Percentiles rank a stretch among this genome's conserved stretches.
Evolutionary conservation across 441 rosid species (phyloP).

Genomic region (Isatis lusitanica): DNA sequence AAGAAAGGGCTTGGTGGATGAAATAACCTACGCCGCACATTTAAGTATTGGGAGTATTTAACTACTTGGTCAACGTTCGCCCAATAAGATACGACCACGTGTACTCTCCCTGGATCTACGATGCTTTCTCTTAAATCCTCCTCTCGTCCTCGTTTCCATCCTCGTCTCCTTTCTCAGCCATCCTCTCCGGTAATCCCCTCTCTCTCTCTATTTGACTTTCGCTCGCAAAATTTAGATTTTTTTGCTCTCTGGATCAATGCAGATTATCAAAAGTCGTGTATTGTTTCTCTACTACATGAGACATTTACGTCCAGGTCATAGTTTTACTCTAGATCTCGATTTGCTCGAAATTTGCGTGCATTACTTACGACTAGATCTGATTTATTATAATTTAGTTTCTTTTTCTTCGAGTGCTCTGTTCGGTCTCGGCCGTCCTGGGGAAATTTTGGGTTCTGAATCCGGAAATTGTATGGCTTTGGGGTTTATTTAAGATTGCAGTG

Average conservation of each 20-base stretch:
- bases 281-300: neutral
- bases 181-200: constrained; percentile 30
- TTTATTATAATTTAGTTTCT: neutral
- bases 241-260: neutral
- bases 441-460: neutral
- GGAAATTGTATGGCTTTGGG: constrained; percentile 7
- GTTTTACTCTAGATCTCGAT: constrained; percentile 20
- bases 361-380: constrained; percentile 8
- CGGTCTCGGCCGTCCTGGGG: neutral
- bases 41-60: too few species aligned
- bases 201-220: neutral
- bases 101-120: constrained; percentile 20
- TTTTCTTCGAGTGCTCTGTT: neutral
- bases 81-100: constrained; percentile 29
- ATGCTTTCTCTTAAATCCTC: constrained; percentile 15
- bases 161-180: constrained; percentile 27
- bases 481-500: neutral
- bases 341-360: constrained; percentile 11
- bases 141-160: neutral
- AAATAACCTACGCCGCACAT: constrained; percentile 33
- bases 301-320: neutral
- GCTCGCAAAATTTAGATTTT: neutral
- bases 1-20: too few species aligned
- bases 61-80: constrained; percentile 13
- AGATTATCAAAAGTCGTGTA: neutral